Evolutionary conservation across 495 filamentous ascomycete species (phyloP), one percentile per base, ranked within the genome.

Genomic region (Platismatia glauca): DNA sequence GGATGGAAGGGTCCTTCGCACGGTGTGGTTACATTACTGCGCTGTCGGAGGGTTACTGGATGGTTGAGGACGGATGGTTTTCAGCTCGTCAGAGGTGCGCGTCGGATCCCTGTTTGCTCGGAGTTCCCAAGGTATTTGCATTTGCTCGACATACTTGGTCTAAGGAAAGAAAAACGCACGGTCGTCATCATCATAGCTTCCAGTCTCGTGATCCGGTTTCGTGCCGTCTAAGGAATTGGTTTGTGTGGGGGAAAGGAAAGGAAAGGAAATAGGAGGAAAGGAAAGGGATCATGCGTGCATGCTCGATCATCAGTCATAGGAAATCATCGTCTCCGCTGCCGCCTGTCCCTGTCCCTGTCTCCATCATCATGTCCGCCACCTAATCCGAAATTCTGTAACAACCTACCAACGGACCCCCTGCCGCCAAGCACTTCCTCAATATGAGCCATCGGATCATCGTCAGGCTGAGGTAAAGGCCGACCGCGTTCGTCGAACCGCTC

Each of bases 401-500:
- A 64, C 34, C 60, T 66, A 6, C 66, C 64, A 24, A 64, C 37
- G 13, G 33, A 44, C 3, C 68, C 68, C 24, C 59, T 64, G 20
- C 71, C 71, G 31, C 66, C 71, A 5, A 82, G 59, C 7, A 81
- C 62, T 27, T 74, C 68, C 55, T 79, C 74, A 6, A 81, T 53
- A 34, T 62, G 69, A 50, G 73, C 74, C 3, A 69, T 70, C 7
- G 76, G 63, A 20, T 76, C 70, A 63, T 77, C 73, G 13, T 75
- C 72, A 8, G 64, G 70, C 1, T 76, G 66, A 3, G 73, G 69
- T 15, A 81, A 70, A 1, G 78, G 82, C 27, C 76, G 74, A 2
- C 88, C 86, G 5, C 85, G 73, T 9, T 73, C 66, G 64, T 90
- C 86, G 64, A 91, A 90, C 0, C 88, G 79, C 50, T 84, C 79